These are phyloP conservation scores for Ceratobasidium sp. DNA, from an alignment of 1,284 basidiomycete species.

Conservation along the genomic window DNA sequence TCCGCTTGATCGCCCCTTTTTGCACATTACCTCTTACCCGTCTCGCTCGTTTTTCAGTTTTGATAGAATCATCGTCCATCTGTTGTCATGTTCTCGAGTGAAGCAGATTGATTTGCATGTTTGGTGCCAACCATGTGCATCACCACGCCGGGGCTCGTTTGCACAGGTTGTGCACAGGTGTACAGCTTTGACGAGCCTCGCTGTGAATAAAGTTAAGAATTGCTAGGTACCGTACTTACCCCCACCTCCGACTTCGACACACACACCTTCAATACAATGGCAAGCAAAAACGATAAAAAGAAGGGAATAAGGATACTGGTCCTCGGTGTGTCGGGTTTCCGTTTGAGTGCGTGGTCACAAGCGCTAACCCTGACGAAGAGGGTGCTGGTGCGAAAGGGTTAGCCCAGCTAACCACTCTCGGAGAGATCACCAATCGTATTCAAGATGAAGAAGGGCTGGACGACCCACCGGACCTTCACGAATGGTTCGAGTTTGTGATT, in stretches of 20 bases:
- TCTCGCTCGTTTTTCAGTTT: background rate
- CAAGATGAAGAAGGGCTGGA: background rate
- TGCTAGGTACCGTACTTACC: no score
- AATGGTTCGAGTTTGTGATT: slow-evolving; percentile 1
- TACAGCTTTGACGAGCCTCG: no score
- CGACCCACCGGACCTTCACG: background rate
- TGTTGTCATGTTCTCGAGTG: background rate
- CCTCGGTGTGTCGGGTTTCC: no score
- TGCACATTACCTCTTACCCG: background rate
- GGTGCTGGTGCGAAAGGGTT: slow-evolving; percentile 1
- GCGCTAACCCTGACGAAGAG: background rate
- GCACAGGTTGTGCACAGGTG: no score
- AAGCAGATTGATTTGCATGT: background rate
- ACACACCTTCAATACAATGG: no score
- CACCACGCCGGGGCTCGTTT: no score
- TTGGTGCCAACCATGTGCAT: no score
- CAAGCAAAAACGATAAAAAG: no score
- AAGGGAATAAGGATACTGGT: no score
- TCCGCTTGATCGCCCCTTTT: background rate
- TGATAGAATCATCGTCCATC: slow-evolving; percentile 25
- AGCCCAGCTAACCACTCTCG: background rate
- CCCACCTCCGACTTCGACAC: no score
- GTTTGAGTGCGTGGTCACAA: no score
- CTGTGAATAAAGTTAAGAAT: no score
- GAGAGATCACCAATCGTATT: background rate